These are phyloP conservation scores for Sanghuangporus sanghuang DNA, from an alignment of 1,284 basidiomycete genomes.

Conservation along the genomic window DNA sequence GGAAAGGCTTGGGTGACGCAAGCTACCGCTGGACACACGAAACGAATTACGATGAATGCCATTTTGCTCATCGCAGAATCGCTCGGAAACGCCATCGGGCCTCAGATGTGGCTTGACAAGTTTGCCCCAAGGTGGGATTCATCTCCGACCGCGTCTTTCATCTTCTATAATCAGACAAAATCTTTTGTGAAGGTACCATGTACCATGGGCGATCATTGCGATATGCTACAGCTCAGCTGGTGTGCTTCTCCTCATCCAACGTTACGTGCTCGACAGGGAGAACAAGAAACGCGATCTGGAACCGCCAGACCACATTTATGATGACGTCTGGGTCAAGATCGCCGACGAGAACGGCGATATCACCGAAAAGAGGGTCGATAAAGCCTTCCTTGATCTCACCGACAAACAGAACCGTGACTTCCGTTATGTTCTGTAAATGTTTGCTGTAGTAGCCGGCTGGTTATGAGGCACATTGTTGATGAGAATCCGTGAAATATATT, in stretches of 20 bases:
- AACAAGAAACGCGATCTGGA: conserved; percentile 58
- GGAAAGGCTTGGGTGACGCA: conserved; percentile 63
- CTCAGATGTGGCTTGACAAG: conserved; percentile 67
- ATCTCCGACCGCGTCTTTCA: not conserved
- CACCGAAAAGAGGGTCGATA: conserved; percentile 53
- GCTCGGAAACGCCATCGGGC: conserved; percentile 62
- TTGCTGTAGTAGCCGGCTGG: not conserved
- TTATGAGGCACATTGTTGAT: too few species aligned
- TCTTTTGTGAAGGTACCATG: conserved; percentile 38
- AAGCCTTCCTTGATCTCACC: conserved; percentile 66
- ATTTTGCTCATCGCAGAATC: conserved; percentile 69
- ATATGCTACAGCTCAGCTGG: conserved; percentile 48
- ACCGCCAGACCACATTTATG: conserved; percentile 50
- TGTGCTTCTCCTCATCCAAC: conserved; percentile 44
- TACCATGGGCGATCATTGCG: conserved; percentile 64
- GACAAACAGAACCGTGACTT: conserved; percentile 62
- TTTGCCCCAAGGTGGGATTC: not conserved
- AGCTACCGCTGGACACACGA: conserved; percentile 74
- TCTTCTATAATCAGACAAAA: not conserved
- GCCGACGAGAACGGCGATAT: conserved; percentile 41
- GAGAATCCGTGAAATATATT: too few species aligned
- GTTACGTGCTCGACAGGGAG: conserved; percentile 52
- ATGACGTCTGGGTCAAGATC: conserved; percentile 56
- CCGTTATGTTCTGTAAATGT: conserved; percentile 44
- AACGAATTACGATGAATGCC: conserved; percentile 64